Evolutionary conservation across 202 grass and related monocot genomes (phyloP).

Genomic region (Panicum virgatum): DNA sequence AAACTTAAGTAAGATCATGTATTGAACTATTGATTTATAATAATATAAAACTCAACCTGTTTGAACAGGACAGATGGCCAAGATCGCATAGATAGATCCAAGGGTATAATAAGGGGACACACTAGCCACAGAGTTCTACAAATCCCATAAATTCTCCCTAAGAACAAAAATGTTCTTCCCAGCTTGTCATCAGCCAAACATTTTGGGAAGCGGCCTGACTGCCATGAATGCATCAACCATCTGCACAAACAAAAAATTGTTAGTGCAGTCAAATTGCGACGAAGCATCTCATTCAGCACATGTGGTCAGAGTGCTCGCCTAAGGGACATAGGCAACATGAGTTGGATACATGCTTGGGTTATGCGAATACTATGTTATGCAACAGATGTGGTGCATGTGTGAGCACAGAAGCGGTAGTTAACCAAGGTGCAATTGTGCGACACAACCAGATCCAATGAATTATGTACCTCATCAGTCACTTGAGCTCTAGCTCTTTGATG

Average conservation of each 20-base stretch:
- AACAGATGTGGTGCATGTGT: neutral
- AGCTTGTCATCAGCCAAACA: slow-evolving; percentile 49
- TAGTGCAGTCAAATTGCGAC: neutral
- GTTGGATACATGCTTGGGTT: neutral
- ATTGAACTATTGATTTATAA: slow-evolving; percentile 4
- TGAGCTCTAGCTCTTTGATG: slow-evolving; percentile 68
- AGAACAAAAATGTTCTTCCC: neutral
- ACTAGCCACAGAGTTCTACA: neutral
- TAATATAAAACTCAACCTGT: slow-evolving; percentile 23
- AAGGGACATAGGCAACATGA: neutral
- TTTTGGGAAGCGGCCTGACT: slow-evolving; percentile 71
- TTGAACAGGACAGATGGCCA: neutral
- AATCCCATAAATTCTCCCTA: neutral
- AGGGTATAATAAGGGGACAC: neutral
- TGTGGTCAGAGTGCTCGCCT: neutral
- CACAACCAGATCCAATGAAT: neutral
- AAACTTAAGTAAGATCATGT: neutral
- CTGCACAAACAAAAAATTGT: slow-evolving; percentile 34
- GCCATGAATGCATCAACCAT: slow-evolving; percentile 89
- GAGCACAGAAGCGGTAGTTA: neutral
- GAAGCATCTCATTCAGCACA: neutral
- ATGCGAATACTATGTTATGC: neutral
- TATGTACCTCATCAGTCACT: slow-evolving; percentile 77
- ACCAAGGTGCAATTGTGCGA: neutral
- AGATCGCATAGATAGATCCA: slow-evolving; percentile 15